Base-by-base conservation (phyloP, 441 rosid genomes). In the Dalechampia spathulata region DNA sequence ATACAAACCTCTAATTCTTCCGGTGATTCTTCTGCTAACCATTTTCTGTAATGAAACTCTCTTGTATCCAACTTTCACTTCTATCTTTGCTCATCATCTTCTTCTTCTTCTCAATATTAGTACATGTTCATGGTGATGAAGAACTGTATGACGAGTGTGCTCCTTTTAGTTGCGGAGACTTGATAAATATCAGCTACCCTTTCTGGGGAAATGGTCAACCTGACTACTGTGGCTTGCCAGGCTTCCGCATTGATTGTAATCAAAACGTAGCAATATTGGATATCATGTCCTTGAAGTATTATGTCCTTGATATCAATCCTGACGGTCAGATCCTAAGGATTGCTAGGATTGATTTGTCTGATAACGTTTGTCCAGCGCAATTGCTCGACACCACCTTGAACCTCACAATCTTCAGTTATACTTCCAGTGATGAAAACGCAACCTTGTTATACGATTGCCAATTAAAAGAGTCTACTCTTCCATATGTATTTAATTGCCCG, bases 361-460 rank as follows among this genome's bases (percentile, higher is more conserved):
- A 8, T 4, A 63, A 46, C 16, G 64, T 61, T 15, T 71, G 75
- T 26, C 56, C 34, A 30, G 20, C 2, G 8, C 4, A 2, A 6
- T 47, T 23, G 55, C 10, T 17, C 5, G 30, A 62, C 50, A 44
- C 56, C 28, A 17, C 44, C 20, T 63, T 71, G n/a, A 44, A 71
- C 51, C 12, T 1, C 20, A 34, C 26, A 19, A 40, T 61, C 32
- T 71, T 71, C 44, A 26, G 6, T 25, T 10, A 26, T 4, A 70
- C 42, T 1, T 0, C 14, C 13, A 55, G 34, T n/a, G 66, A 75
- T 43, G 32, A 9, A 49, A 34, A 58, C 14, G 61, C 3, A 19
- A 61, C 34, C 2, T 16, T 75, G 43, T 0, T 57, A n/a, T 74
- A 64, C 16, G 38, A 72, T 19, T 75, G 79, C n/a, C 26, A 41